These are phyloP conservation scores for Cytospora chrysosperma DNA, from an alignment of 2,329 filamentous ascomycete genomes.

Conservation along the genomic window DNA sequence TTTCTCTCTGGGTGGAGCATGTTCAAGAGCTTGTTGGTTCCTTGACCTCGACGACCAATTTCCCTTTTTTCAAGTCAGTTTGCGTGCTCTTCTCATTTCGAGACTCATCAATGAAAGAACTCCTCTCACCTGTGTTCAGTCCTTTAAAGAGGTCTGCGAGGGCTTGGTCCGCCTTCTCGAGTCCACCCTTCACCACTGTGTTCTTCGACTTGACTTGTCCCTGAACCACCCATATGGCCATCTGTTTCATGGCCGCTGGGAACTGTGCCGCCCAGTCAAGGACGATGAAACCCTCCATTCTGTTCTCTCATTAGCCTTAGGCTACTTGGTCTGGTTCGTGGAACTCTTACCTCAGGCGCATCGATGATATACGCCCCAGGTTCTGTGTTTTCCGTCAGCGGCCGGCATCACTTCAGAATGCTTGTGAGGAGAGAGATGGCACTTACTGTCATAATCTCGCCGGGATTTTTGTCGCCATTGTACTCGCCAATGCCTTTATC, in stretches of 20 bases:
- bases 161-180: constrained; percentile 61
- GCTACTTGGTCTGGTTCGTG: constrained; percentile 48
- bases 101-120: neutral
- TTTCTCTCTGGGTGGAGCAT: neutral
- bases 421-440: too few relatives aligned
- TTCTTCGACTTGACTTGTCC: constrained; percentile 72
- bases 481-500: constrained; percentile 19
- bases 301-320: constrained; percentile 6
- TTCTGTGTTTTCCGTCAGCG: constrained; percentile 34
- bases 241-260: constrained; percentile 55
- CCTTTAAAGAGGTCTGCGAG: constrained; percentile 66
- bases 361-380: constrained; percentile 11
- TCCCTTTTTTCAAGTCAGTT: constrained; percentile 29
- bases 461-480: constrained; percentile 2
- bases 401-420: constrained; percentile 26
- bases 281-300: constrained; percentile 71
- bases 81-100: too few relatives aligned
- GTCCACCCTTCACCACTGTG: constrained; percentile 68
- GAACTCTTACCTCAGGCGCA: constrained; percentile 34
- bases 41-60: constrained; percentile 59
- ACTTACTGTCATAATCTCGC: constrained; percentile 12
- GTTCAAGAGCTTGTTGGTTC: constrained; percentile 15
- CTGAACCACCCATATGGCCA: constrained; percentile 66
- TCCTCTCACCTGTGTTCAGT: constrained; percentile 59
- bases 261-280: constrained; percentile 65